A percentile compares a stretch with the other conserved stretches of the same genome.
Conservation (phyloP, 75 land plant genomes). For the Pinus tabuliformis region DNA sequence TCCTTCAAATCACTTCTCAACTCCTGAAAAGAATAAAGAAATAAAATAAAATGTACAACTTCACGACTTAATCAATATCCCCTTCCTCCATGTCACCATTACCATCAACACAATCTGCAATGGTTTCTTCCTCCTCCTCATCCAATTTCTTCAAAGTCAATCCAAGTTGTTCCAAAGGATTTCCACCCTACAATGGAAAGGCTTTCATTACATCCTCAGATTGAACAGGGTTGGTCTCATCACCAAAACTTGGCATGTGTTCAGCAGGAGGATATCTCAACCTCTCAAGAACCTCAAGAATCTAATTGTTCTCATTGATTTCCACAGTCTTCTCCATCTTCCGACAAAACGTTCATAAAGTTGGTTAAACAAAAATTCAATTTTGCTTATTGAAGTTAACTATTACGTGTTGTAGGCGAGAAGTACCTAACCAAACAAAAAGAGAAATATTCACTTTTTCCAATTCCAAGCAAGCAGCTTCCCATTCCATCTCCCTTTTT, state of each 20-base stretch:
- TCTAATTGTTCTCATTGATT: slow-evolving; percentile 44
- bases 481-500: slow-evolving; percentile 65
- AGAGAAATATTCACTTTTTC: slow-evolving; percentile 30
- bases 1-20: neutral
- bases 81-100: slow-evolving; percentile 24
- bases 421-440: neutral
- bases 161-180: slow-evolving; percentile 44
- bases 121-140: slow-evolving; percentile 30
- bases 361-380: no score
- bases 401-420: no score
- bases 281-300: slow-evolving; percentile 59
- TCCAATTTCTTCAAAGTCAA: slow-evolving; percentile 37
- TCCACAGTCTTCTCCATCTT: slow-evolving; percentile 85
- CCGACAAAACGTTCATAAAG: neutral
- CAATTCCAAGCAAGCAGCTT: slow-evolving; percentile 77
- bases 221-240: slow-evolving; percentile 20
- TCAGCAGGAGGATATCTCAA: slow-evolving; percentile 28
- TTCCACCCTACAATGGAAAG: slow-evolving; percentile 34
- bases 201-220: slow-evolving; percentile 19
- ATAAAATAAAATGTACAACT: neutral
- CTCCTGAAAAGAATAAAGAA: neutral
- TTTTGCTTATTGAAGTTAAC: no score
- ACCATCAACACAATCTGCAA: slow-evolving; percentile 7
- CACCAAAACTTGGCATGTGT: slow-evolving; percentile 25
- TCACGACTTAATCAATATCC: slow-evolving; percentile 9